These are phyloP conservation scores for Mycena amicta DNA, from an alignment of 768 basidiomycete genomes.

Conservation along the genomic window DNA sequence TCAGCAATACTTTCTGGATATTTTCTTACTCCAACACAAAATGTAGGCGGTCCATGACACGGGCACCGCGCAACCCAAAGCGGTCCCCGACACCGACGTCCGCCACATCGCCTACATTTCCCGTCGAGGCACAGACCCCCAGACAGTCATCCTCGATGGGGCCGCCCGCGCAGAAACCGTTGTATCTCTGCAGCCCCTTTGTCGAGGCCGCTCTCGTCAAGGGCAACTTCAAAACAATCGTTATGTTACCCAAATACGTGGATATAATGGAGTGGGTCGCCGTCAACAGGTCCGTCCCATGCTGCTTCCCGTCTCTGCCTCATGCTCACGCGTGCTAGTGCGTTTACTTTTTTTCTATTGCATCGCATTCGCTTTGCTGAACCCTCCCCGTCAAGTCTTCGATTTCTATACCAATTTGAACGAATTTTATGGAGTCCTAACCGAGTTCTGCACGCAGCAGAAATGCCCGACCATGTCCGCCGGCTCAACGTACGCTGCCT, in stretches of 20 bases:
- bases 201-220: constrained; percentile 97
- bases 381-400: constrained; percentile 71
- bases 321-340: constrained; percentile 47
- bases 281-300: constrained; percentile 44
- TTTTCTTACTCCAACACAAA: constrained; percentile 8
- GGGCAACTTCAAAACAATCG: constrained; percentile 97
- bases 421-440: constrained; percentile 92
- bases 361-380: background rate
- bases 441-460: constrained; percentile 91
- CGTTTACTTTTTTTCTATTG: constrained; percentile 34
- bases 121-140: constrained; percentile 42
- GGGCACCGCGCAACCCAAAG: constrained; percentile 68
- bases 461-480: constrained; percentile 94
- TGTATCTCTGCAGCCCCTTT: constrained; percentile 94
- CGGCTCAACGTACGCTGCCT: constrained; percentile 71
- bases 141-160: constrained; percentile 41
- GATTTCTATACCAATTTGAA: constrained; percentile 98
- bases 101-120: constrained; percentile 58
- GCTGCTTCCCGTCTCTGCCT: constrained; percentile 14
- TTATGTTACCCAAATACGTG: constrained; percentile 93
- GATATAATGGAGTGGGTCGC: constrained; percentile 98
- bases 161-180: constrained; percentile 50
- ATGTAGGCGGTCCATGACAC: constrained; percentile 72
- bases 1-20: constrained; percentile 39
- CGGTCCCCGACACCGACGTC: constrained; percentile 78